Conservation (phyloP, 1,284 basidiomycete species). For the Apiotrichum laibachii region DNA sequence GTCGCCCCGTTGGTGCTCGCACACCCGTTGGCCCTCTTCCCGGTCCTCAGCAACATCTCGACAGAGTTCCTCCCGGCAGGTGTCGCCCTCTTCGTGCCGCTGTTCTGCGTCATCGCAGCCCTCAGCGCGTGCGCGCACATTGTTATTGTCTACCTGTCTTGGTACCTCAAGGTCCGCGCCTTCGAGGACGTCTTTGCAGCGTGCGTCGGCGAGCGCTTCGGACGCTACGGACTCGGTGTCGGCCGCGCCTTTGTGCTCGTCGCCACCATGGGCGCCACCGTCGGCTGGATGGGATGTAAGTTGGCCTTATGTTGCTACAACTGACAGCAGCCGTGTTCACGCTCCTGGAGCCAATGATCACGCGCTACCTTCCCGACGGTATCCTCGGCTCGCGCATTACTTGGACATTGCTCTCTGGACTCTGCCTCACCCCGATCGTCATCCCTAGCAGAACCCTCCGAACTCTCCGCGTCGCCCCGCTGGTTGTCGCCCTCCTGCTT, state of each 20-base stretch:
- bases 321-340: constrained; percentile 36
- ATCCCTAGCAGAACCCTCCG: constrained; percentile 39
- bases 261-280: constrained; percentile 36
- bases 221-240: constrained; percentile 37
- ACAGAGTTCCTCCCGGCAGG: constrained; percentile 50
- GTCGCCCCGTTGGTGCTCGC: constrained; percentile 47
- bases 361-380: constrained; percentile 29
- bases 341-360: constrained; percentile 38
- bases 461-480: constrained; percentile 27
- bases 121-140: constrained; percentile 49
- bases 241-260: constrained; percentile 39
- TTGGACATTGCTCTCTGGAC: constrained; percentile 42
- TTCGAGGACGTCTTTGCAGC: constrained; percentile 50
- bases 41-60: constrained; percentile 43
- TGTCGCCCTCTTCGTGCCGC: constrained; percentile 48
- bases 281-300: constrained; percentile 47
- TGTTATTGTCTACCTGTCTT: constrained; percentile 50
- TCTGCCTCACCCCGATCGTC: constrained; percentile 40
- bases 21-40: constrained; percentile 48
- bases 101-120: constrained; percentile 39
- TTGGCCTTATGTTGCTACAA: not conserved
- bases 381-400: constrained; percentile 35
- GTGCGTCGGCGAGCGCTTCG: constrained; percentile 37
- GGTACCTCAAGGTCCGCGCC: constrained; percentile 50
- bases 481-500: constrained; percentile 38